These are phyloP conservation scores for Plasmodium yoelii DNA, from an alignment of 169 alveolate species.

Conservation along the genomic window DNA sequence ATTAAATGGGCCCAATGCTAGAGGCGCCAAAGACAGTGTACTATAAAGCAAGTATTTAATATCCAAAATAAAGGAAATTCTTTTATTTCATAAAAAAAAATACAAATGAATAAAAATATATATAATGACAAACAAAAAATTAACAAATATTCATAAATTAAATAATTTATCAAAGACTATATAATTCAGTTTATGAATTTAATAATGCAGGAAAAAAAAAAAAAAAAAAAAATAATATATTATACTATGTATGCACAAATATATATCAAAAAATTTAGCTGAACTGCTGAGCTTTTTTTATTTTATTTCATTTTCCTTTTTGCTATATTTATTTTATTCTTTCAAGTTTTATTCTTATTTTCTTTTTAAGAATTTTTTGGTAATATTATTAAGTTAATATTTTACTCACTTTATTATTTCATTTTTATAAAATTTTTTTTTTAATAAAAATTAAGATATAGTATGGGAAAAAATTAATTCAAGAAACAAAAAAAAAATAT, in stretches of 20 bases:
- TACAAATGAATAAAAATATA: slow-evolving; percentile 6
- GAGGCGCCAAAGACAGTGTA: not conserved
- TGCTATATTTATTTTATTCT: not conserved
- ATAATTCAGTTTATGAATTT: not conserved
- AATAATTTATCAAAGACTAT: slow-evolving; percentile 2
- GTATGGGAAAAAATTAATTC: slow-evolving; percentile 14
- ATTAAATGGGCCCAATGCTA: not conserved
- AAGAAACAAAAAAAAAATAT: slow-evolving; percentile 27
- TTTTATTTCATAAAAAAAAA: not conserved
- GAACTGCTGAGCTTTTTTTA: not conserved
- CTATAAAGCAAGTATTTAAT: not conserved
- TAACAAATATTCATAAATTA: slow-evolving; percentile 23
- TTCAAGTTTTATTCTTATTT: slow-evolving; percentile 9
- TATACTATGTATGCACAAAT: not conserved
- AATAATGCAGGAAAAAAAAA: not conserved
- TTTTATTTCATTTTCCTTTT: not conserved
- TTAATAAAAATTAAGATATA: slow-evolving; percentile 10
- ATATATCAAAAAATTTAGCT: slow-evolving; percentile 1
- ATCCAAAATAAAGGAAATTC: not conserved
- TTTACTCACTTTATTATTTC: slow-evolving; percentile 10
- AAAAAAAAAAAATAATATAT: too few relatives aligned
- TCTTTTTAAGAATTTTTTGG: not conserved
- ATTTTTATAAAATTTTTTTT: slow-evolving; percentile 7
- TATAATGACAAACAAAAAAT: slow-evolving; percentile 5
- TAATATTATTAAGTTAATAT: slow-evolving; percentile 11